These are phyloP conservation scores for Colletotrichum sp. DNA, from an alignment of 2,329 filamentous ascomycete species.

Conservation along the genomic window DNA sequence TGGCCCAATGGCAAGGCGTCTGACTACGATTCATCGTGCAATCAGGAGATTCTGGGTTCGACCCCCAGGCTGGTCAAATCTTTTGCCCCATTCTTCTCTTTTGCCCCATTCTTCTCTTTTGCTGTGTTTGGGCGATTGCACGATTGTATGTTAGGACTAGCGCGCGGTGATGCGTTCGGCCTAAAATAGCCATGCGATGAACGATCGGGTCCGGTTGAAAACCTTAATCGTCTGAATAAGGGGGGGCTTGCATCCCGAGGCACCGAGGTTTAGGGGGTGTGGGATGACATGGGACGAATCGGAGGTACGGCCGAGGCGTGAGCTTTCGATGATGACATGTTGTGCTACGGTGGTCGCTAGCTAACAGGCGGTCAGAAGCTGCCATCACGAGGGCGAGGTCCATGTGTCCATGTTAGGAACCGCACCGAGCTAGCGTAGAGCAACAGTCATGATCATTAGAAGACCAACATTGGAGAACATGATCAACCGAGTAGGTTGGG, in stretches of 20 bases:
- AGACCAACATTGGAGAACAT: not conserved
- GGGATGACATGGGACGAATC: not conserved
- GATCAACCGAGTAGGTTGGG: not conserved
- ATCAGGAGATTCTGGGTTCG: constrained; percentile 23
- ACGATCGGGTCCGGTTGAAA: not conserved
- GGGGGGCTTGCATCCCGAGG: not conserved
- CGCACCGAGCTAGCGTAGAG: not conserved
- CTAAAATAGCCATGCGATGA: not conserved
- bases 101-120: not conserved
- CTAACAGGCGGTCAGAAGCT: not conserved
- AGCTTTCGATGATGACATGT: not conserved
- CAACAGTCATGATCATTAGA: not conserved
- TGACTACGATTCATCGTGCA: constrained; percentile 39
- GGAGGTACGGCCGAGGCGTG: not conserved
- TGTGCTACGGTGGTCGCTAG: not conserved
- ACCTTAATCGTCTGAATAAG: not conserved
- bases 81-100: not conserved
- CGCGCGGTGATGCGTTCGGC: not conserved
- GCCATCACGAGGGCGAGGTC: not conserved
- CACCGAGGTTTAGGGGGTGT: not conserved
- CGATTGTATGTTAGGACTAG: not conserved
- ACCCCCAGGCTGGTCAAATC: constrained; percentile 19
- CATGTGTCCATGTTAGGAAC: not conserved
- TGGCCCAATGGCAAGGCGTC: constrained; percentile 48
- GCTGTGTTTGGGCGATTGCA: not conserved